These are phyloP conservation scores for Colletotrichum sp. DNA, from an alignment of 2,329 filamentous ascomycete genomes.

Conservation along the genomic window DNA sequence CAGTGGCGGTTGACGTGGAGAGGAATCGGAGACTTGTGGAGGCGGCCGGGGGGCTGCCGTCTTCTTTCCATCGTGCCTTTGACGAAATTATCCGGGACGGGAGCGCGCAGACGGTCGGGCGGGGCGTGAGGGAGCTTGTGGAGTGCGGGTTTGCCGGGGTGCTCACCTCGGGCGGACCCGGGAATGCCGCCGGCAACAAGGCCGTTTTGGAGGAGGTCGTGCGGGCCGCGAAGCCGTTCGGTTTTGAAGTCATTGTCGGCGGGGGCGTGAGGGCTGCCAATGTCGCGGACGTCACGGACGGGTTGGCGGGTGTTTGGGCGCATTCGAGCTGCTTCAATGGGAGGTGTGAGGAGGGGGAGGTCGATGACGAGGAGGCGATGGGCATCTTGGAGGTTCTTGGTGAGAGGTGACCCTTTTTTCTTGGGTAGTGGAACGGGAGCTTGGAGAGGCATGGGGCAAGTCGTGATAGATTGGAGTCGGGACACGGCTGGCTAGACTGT, in stretches of 20 bases:
- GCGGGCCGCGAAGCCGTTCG: background rate
- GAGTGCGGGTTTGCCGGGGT: conserved; percentile 54
- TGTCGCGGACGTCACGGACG: conserved; percentile 30
- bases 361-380: conserved; percentile 17
- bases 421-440: background rate
- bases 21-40: conserved; percentile 45
- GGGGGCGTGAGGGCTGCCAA: conserved; percentile 55
- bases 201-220: conserved; percentile 41
- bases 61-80: conserved; percentile 63
- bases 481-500: background rate
- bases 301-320: conserved; percentile 43
- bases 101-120: conserved; percentile 16
- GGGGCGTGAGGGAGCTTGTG: conserved; percentile 39
- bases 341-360: background rate
- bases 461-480: background rate
- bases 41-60: conserved; percentile 45
- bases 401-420: background rate
- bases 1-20: conserved; percentile 41
- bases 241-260: conserved; percentile 55
- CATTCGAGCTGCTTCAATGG: conserved; percentile 51
- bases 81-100: conserved; percentile 46
- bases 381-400: conserved; percentile 10
- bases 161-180: conserved; percentile 57
- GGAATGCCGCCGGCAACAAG: conserved; percentile 44
- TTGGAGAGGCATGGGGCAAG: background rate